phyloP scores from a whole-genome alignment of 164 flowering plant species.

The Annona cherimola region DNA sequence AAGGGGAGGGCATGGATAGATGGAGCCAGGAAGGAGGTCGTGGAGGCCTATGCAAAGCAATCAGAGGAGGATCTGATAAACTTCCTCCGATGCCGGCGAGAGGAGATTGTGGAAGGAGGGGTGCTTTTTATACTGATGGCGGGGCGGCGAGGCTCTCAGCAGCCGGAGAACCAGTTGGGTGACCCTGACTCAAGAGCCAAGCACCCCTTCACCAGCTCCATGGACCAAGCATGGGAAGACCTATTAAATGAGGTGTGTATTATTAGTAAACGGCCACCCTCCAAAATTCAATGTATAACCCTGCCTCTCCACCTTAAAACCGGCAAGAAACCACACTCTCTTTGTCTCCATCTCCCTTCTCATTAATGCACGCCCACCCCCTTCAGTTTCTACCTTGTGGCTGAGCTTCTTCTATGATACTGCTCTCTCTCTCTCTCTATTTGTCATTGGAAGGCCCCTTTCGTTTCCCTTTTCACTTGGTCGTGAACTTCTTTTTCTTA shows the following conservation, averaged over 20 bases:
- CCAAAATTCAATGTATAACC: conserved; percentile 16
- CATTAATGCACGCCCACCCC: conserved; percentile 9
- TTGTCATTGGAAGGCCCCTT: neutral
- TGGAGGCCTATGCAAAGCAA: conserved; percentile 37
- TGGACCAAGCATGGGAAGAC: conserved; percentile 48
- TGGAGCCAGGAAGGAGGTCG: conserved; percentile 36
- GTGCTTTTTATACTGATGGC: conserved; percentile 36
- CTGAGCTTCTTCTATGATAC: neutral
- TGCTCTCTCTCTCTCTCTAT: neutral
- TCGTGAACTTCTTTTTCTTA: neutral
- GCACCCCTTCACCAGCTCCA: conserved; percentile 37
- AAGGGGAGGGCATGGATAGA: conserved; percentile 41
- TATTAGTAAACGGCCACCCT: neutral
- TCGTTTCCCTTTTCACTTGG: neutral
- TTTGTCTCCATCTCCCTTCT: conserved; percentile 12
- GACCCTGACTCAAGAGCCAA: conserved; percentile 38
- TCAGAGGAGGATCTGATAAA: conserved; percentile 34
- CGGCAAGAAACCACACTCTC: conserved; percentile 13
- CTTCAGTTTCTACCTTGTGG: conserved; percentile 1
- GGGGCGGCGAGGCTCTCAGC: conserved; percentile 23
- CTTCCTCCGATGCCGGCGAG: conserved; percentile 29
- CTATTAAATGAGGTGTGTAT: conserved; percentile 29
- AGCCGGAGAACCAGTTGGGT: conserved; percentile 30
- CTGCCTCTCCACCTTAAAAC: conserved; percentile 15
- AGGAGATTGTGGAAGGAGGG: conserved; percentile 36